Conservation (phyloP, 2,329 filamentous ascomycete species). For the Chaetomiaceae sp. region DNA sequence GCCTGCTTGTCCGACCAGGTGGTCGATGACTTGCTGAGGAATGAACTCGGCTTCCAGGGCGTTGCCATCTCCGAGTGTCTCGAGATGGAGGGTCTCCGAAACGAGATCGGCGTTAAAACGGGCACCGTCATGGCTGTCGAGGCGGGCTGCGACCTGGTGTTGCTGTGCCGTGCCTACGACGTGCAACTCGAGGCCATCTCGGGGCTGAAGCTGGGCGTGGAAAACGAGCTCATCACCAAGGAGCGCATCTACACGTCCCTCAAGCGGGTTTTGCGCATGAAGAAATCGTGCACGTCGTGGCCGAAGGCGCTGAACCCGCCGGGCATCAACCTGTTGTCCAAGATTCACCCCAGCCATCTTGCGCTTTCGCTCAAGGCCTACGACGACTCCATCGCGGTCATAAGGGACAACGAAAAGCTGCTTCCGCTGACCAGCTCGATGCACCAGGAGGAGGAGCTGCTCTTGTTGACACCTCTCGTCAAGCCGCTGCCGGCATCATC, state of each 20-base stretch:
- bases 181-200: slow-evolving; percentile 89
- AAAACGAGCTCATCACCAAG: slow-evolving; percentile 83
- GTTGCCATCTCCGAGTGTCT: slow-evolving; percentile 94
- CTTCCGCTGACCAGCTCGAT: slow-evolving; percentile 78
- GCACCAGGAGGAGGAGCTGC: slow-evolving; percentile 80
- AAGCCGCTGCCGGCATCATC: slow-evolving; percentile 90
- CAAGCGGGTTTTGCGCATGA: slow-evolving; percentile 72
- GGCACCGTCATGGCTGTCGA: slow-evolving; percentile 97
- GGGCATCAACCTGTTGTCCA: slow-evolving; percentile 70
- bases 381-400: slow-evolving; percentile 87
- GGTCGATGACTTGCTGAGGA: slow-evolving; percentile 82
- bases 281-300: slow-evolving; percentile 85
- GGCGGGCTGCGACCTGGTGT: slow-evolving; percentile 86
- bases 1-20: slow-evolving; percentile 91
- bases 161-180: slow-evolving; percentile 82
- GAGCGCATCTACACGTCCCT: slow-evolving; percentile 77
- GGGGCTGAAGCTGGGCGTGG: slow-evolving; percentile 80
- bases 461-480: slow-evolving; percentile 82
- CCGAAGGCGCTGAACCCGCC: slow-evolving; percentile 83
- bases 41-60: slow-evolving; percentile 82
- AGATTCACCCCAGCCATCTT: slow-evolving; percentile 77
- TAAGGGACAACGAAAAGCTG: slow-evolving; percentile 80
- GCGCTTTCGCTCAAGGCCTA: slow-evolving; percentile 81
- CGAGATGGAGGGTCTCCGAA: slow-evolving; percentile 93
- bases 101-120: slow-evolving; percentile 94